A percentile compares a stretch with the other conserved stretches of the same genome.
These are phyloP conservation scores for Malassezia arunalokei DNA, from an alignment of 1,284 basidiomycete species.

Conservation along the genomic window DNA sequence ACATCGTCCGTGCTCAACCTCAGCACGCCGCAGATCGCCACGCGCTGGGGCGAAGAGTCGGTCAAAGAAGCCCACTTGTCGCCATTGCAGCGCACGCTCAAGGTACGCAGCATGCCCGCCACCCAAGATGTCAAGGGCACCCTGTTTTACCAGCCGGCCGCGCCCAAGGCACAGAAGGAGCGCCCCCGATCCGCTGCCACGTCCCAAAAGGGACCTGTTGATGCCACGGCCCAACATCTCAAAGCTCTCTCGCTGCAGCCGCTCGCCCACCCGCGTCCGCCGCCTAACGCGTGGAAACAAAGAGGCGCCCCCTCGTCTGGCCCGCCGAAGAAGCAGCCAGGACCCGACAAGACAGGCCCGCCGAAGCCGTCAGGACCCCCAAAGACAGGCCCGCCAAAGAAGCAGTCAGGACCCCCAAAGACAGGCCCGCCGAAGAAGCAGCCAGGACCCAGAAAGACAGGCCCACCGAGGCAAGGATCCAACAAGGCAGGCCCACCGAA, in stretches of 20 bases:
- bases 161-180: not conserved
- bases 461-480: too few relatives aligned
- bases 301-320: too few relatives aligned
- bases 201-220: not conserved
- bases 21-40: conserved; percentile 34
- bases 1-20: conserved; percentile 38
- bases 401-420: too few relatives aligned
- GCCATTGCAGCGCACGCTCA: conserved; percentile 10
- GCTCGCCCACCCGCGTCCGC: not conserved
- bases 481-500: too few relatives aligned
- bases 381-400: too few relatives aligned
- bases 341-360: too few relatives aligned
- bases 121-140: not conserved
- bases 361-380: too few relatives aligned
- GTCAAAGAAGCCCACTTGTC: not conserved
- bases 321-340: too few relatives aligned
- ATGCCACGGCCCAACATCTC: conserved; percentile 5
- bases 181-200: not conserved
- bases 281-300: not conserved
- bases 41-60: conserved; percentile 6
- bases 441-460: too few relatives aligned
- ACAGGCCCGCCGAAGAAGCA: too few relatives aligned
- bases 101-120: not conserved
- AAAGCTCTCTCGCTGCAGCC: conserved; percentile 5
- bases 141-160: conserved; percentile 1